Evolutionary conservation across 768 basidiomycete genomes (phyloP), one percentile per base, ranked within the genome.

Genomic region (Gloeostereum incarnatum): DNA sequence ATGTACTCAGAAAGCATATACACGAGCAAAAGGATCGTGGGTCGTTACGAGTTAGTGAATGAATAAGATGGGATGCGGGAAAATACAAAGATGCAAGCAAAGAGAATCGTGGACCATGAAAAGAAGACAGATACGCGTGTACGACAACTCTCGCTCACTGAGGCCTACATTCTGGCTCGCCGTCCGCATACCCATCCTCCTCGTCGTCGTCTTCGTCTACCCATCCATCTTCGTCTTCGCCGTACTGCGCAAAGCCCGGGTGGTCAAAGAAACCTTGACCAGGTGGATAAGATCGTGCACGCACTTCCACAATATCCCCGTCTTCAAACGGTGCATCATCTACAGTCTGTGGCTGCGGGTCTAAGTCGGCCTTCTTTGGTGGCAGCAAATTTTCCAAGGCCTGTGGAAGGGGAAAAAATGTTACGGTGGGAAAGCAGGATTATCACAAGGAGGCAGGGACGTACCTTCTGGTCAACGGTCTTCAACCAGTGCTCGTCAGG

Each of bases 251-350:
- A 69, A 78, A 81, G 47, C 62, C 78, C 57, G 73, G 70, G 65
- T 47, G 31, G 59, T 85, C 81, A 79, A 81, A 85, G 78, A 83
- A 85, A 56, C 70, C 70, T 55, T 69, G 65, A 56, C 71, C 69
- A 71, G 79, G 75, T 66, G 75, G 73, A 65, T 79, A 81, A 73
- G 71, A 76, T 66, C 72, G 71, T 62, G 66, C 69, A 82, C 86
- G 78, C 76, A 89, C 84, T 65, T 87, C 83, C 54, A 75, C 73
- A 63, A 86, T 73, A 60, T 80, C 79, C 58, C 73, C 75, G 59
- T 81, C 79, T 60, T 87, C 85, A 56, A 72, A 86, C 46, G 68
- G 63, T 20, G 66, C 81, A 45, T 82, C 71, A 45, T 84, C 81
- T 33, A 90, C 75, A 41, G 80, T 62, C 36, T 68, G 76, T 7